phyloP scores from a whole-genome alignment of 2,329 filamentous ascomycete species.

The Penicillium vulpinum region DNA sequence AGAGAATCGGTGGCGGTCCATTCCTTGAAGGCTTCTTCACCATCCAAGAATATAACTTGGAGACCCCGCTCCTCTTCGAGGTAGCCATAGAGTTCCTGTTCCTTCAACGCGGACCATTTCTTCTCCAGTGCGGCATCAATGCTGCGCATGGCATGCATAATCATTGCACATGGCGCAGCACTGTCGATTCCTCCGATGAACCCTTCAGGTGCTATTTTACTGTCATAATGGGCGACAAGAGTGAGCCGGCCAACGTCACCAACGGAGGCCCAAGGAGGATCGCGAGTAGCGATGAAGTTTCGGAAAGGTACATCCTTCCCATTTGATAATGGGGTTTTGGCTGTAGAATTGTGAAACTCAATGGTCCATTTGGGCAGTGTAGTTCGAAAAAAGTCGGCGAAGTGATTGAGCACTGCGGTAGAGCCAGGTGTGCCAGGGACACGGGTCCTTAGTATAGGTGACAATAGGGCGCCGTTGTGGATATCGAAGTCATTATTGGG shows the following conservation, averaged over 20 bases:
- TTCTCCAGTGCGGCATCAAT: constrained; percentile 76
- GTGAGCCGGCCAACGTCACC: constrained; percentile 81
- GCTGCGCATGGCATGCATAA: constrained; percentile 77
- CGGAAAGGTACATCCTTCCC: constrained; percentile 73
- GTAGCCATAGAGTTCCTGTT: constrained; percentile 50
- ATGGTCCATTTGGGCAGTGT: constrained; percentile 77
- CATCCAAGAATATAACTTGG: constrained; percentile 87
- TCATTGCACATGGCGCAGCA: constrained; percentile 89
- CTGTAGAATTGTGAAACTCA: constrained; percentile 85
- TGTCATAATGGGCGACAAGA: constrained; percentile 92
- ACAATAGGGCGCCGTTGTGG: constrained; percentile 69
- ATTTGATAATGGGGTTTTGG: constrained; percentile 74
- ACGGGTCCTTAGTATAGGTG: constrained; percentile 83
- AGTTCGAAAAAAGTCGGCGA: constrained; percentile 75
- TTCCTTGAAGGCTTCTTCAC: constrained; percentile 82
- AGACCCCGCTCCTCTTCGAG: constrained; percentile 78
- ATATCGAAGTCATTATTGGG: constrained; percentile 77
- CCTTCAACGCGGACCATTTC: constrained; percentile 76
- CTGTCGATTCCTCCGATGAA: constrained; percentile 95
- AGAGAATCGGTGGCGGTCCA: constrained; percentile 84
- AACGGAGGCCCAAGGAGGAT: constrained; percentile 75
- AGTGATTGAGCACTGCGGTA: constrained; percentile 71
- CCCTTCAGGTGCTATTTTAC: constrained; percentile 72
- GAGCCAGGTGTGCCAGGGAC: constrained; percentile 85
- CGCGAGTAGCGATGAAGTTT: constrained; percentile 82